Evolutionary conservation across 1,284 basidiomycete genomes (phyloP), one percentile per base, ranked within the genome.

Genomic region (Paramarasmius palmivorus): DNA sequence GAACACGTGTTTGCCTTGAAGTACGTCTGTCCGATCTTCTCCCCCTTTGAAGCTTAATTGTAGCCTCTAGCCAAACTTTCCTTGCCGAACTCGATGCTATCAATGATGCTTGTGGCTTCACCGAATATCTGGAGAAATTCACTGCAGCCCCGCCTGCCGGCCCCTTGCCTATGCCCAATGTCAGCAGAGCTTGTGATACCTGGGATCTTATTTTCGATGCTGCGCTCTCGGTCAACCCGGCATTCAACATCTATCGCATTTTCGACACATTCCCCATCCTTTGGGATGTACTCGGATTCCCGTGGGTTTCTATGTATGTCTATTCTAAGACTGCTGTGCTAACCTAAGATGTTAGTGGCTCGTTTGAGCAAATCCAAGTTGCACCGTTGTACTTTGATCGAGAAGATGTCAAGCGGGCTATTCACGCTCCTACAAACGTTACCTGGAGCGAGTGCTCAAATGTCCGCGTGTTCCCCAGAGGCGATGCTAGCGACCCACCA

Each of bases 271-370:
- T 63, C 62, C 66, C 68, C 14, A 60, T 88, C 36, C 70, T 86
- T 10, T 90, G 84, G 86, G 88, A 91, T 59, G 84, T 90, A 5
- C 82, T 91, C 35, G 89, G 87, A 15, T 88, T 87, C 73, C 88
- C 88, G 79, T 86, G 61, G 41, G 79, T 56, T 32, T 10, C 48
- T 9, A 17, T 17, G 34, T 22, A 22, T 42, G 49, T 40, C 17
- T 12, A 4, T 54, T 40, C 23, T 15, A n/a, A n/a, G n/a, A n/a
- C n/a, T n/a, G n/a, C n/a, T n/a, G n/a, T n/a, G n/a, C 20, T n/a
- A 53, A 23, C 10, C 25, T 32, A 19, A 17, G 20, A 36, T 44
- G 38, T 6, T 44, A 86, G 84, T 0, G 86, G 84, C 7, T 83
- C 86, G 0, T 88, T 86, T 70, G 57, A 62, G 2, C 71, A 88